Evolutionary conservation across 345 rosid genomes (phyloP).

Genomic region (Zanthoxylum bungeanum): DNA sequence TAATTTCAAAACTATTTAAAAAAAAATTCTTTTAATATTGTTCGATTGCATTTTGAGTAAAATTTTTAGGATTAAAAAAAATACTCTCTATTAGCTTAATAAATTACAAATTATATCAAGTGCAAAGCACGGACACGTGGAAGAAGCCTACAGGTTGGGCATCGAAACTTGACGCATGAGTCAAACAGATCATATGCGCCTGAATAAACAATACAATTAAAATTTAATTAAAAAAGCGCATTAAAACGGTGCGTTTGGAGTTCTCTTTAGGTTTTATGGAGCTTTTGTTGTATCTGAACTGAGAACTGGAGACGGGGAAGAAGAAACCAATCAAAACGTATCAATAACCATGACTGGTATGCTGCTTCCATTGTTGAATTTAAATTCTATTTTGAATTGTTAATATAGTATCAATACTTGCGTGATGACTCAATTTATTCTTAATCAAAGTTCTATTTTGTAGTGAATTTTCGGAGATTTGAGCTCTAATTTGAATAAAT

Average conservation of each 20-base stretch:
- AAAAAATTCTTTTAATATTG: too few relatives aligned
- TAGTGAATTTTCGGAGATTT: background rate
- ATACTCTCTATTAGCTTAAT: too few relatives aligned
- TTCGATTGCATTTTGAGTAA: too few relatives aligned
- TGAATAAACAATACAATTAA: too few relatives aligned
- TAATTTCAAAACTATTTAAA: too few relatives aligned
- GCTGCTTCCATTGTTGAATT: background rate
- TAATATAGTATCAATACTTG: background rate
- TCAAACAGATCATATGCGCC: too few relatives aligned
- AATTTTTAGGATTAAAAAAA: too few relatives aligned
- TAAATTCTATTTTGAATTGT: background rate
- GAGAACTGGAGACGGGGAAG: background rate
- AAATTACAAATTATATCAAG: too few relatives aligned
- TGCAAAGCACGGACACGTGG: too few relatives aligned
- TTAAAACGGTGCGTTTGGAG: background rate
- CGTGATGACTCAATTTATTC: background rate
- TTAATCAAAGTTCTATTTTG: background rate
- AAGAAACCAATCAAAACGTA: background rate
- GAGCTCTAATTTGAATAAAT: background rate
- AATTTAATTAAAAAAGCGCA: background rate
- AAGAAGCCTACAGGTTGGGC: too few relatives aligned
- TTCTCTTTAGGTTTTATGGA: constrained; percentile 1
- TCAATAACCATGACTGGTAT: constrained; percentile 18
- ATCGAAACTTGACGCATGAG: too few relatives aligned
- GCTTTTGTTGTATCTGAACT: background rate